These are phyloP conservation scores for Prinsepia uniflora DNA, from an alignment of 306 rosid genomes.

Conservation along the genomic window DNA sequence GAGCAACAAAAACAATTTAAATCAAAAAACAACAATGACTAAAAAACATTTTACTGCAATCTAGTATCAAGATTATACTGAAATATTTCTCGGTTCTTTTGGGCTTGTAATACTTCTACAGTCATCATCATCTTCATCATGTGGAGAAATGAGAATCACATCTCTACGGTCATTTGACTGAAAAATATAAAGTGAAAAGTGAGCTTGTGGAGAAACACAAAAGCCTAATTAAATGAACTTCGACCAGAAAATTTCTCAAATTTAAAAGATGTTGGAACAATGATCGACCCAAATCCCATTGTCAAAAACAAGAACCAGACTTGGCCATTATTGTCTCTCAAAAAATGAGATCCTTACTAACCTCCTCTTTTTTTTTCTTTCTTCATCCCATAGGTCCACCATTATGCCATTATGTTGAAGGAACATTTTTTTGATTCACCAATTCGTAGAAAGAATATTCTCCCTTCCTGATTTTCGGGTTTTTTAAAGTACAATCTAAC, in stretches of 20 bases:
- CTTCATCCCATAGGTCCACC: slow-evolving; percentile 28
- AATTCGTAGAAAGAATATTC: neutral
- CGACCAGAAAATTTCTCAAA: slow-evolving; percentile 24
- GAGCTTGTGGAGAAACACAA: neutral
- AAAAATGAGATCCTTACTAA: slow-evolving; percentile 34
- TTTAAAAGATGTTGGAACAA: slow-evolving; percentile 26
- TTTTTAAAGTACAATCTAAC: too few species aligned
- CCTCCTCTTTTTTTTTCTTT: neutral
- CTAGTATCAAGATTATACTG: too few species aligned
- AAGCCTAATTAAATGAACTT: slow-evolving; percentile 12
- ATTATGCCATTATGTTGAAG: slow-evolving; percentile 39
- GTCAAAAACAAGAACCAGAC: slow-evolving; percentile 24
- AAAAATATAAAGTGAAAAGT: neutral
- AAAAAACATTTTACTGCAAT: too few species aligned
- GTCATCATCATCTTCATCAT: neutral
- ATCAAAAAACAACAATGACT: neutral
- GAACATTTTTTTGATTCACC: slow-evolving; percentile 32
- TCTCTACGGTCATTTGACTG: neutral
- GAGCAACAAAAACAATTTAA: neutral
- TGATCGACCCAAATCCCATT: slow-evolving; percentile 33
- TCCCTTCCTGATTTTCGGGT: too few species aligned
- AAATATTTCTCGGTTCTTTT: too few species aligned
- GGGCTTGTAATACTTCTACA: too few species aligned
- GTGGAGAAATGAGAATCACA: neutral
- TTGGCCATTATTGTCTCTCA: slow-evolving; percentile 31